phyloP scores from a whole-genome alignment of 2,329 filamentous ascomycete genomes.

The Fusarium nygamai region DNA sequence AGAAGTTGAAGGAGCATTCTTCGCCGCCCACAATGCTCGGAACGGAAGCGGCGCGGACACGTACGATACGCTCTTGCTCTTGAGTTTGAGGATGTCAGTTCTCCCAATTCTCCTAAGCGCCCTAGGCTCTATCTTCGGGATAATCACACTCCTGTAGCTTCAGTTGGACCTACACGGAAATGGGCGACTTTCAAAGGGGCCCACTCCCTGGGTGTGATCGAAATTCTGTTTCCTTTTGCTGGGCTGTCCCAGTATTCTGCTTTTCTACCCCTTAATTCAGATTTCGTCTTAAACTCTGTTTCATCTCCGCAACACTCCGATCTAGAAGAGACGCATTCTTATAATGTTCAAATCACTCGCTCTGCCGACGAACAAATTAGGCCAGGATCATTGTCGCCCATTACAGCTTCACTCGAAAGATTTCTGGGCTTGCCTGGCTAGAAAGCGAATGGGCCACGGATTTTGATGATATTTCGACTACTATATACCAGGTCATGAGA shows the following conservation, averaged over 20 bases:
- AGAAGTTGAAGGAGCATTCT: too few relatives aligned
- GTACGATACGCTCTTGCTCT: too few relatives aligned
- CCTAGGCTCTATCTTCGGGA: too few relatives aligned
- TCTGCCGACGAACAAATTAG: not conserved
- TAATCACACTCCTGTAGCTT: too few relatives aligned
- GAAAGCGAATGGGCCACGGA: not conserved
- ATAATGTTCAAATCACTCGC: not conserved
- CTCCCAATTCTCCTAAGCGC: too few relatives aligned
- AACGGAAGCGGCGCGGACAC: too few relatives aligned
- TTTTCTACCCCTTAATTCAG: not conserved
- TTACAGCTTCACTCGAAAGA: not conserved
- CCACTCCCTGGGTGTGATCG: not conserved
- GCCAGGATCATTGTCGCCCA: not conserved
- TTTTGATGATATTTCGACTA: not conserved
- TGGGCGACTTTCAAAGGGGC: too few relatives aligned
- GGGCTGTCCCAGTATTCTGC: not conserved
- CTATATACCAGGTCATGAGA: not conserved
- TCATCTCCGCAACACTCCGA: not conserved
- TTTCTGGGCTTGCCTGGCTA: not conserved
- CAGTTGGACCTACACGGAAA: too few relatives aligned
- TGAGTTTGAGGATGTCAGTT: too few relatives aligned
- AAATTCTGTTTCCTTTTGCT: too few relatives aligned
- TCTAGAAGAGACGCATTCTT: not conserved
- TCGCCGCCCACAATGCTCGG: too few relatives aligned
- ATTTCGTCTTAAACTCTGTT: not conserved